phyloP scores from a whole-genome alignment of 306 rosid species.

The Pterocarpus macrocarpus region DNA sequence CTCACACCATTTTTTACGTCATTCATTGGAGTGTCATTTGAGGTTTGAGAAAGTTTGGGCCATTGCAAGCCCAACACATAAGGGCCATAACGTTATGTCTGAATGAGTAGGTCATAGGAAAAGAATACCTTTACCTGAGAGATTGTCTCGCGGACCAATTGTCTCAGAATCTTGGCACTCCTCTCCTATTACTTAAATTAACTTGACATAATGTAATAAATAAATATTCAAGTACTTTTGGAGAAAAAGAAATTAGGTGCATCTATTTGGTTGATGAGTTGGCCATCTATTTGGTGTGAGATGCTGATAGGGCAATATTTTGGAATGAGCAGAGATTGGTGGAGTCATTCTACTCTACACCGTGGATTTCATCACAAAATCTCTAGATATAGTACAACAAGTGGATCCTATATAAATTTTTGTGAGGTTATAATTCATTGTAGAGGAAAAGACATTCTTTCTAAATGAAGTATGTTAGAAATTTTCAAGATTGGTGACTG shows the following conservation, averaged over 20 bases:
- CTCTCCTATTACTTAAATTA: not conserved
- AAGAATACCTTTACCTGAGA: not conserved
- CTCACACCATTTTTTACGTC: not conserved
- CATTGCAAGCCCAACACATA: constrained; percentile 15
- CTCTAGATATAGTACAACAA: too few species aligned
- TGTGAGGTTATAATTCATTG: too few species aligned
- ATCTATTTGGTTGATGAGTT: not conserved
- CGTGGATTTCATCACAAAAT: too few species aligned
- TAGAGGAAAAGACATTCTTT: too few species aligned
- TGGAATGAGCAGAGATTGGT: too few species aligned
- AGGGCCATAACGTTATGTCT: not conserved
- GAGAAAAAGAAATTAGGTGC: constrained; percentile 5
- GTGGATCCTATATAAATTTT: too few species aligned
- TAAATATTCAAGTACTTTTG: not conserved
- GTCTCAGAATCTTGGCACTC: not conserved
- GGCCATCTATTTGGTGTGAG: not conserved
- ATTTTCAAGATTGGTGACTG: too few species aligned
- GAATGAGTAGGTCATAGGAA: not conserved
- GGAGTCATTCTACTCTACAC: too few species aligned
- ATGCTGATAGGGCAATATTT: not conserved
- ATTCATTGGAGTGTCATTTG: not conserved
- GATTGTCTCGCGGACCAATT: too few species aligned
- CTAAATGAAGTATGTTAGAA: too few species aligned
- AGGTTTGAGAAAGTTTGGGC: constrained; percentile 20
- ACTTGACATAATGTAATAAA: not conserved